Base-by-base conservation (phyloP, 1,284 basidiomycete genomes). In the Microbotryum saponariae region DNA sequence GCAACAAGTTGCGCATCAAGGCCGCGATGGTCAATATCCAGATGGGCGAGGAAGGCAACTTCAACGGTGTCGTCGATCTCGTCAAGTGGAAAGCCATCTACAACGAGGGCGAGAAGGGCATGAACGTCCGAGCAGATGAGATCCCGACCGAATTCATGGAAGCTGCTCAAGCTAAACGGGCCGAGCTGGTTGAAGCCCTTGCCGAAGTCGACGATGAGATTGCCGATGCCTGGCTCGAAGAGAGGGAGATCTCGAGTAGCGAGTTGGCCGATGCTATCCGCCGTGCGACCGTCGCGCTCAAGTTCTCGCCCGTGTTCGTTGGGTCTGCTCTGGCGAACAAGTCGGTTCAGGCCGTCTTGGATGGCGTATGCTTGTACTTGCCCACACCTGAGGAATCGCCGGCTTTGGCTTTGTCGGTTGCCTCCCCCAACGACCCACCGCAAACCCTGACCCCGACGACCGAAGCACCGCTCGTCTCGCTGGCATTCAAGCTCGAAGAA, bases 401-500 rank as follows among this genome's bases (percentile, higher is more conserved):
- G 44, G 85, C 88, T 16, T 80, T 85, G 37, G 96, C 96, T 0
- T 87, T 86, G 0, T 81, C 82, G 47, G 54, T 66, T 53, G 64
- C 58, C n/a, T 54, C 56, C 10, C 66, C 61, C 20, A 56, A 62
- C 33, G 69, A 70, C 51, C 63, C 67, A 18, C 82, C 82, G 3
- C 85, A 94, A 10, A 82, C 85, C 1, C 82, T 96, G 29, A 80
- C 81, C 14, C 89, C 92, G 27, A 89, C 90, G 21, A 82, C 85
- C 0, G 81, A 85, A 21, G 93, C 91, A 0, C 90, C 93, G 1
- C 81, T 98, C 48, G 89, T 98, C 65, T 92, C 90, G 23, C 79
- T 98, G 51, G 96, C 96, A 10, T 99, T 99, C 83, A 99, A 99
- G 80, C 82, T 99, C 51, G 96, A 98, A 76, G 96, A 99, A 78